Evolutionary conservation across 441 rosid genomes (phyloP).

Genomic region (Viola pubescens): DNA sequence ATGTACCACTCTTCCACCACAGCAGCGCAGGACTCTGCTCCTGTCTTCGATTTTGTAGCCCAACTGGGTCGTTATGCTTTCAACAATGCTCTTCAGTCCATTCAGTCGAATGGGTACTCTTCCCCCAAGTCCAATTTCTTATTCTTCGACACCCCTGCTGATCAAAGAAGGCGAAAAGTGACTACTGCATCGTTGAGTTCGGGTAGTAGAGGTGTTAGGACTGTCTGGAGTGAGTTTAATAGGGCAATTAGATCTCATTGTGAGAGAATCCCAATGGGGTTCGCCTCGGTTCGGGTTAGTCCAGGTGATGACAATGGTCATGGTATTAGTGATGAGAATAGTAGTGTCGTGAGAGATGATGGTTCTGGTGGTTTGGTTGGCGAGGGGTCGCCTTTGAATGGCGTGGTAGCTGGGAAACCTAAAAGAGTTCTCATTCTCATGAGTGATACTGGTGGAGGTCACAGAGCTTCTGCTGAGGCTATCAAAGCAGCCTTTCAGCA

Average conservation of each 20-base stretch:
- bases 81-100: slow-evolving; percentile 26
- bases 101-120: slow-evolving; percentile 35
- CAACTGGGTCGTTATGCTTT: slow-evolving; percentile 42
- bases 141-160: slow-evolving; percentile 32
- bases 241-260: slow-evolving; percentile 55
- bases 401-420: slow-evolving; percentile 37
- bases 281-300: slow-evolving; percentile 52
- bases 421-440: slow-evolving; percentile 87
- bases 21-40: slow-evolving; percentile 44
- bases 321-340: slow-evolving; percentile 18
- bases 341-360: slow-evolving; percentile 39
- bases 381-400: slow-evolving; percentile 52
- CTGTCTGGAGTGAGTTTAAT: slow-evolving; percentile 55
- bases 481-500: slow-evolving; percentile 74
- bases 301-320: slow-evolving; percentile 35
- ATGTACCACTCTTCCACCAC: slow-evolving; percentile 29
- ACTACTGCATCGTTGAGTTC: slow-evolving; percentile 42
- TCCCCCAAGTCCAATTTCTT: slow-evolving; percentile 41
- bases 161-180: slow-evolving; percentile 27
- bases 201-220: slow-evolving; percentile 33
- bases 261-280: slow-evolving; percentile 71
- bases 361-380: slow-evolving; percentile 43
- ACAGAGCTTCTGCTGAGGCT: slow-evolving; percentile 95
- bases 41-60: slow-evolving; percentile 40
- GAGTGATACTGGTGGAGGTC: slow-evolving; percentile 99